Evolutionary conservation across 2,329 filamentous ascomycete genomes (phyloP), one percentile per base, ranked within the genome.

Genomic region (Chrysosporium keratinophilum): DNA sequence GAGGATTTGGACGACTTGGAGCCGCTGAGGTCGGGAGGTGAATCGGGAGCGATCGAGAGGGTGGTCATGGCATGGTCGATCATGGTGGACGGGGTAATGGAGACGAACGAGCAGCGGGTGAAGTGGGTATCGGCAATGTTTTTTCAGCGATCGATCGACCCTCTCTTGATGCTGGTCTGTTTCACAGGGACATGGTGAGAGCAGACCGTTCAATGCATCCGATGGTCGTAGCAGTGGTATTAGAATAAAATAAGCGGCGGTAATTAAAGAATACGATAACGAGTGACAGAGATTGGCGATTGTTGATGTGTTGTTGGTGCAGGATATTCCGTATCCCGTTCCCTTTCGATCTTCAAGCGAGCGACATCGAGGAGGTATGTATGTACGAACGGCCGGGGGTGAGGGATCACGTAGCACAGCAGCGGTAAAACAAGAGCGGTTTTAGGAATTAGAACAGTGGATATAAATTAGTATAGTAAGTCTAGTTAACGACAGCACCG

Each of bases 1-100:
- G 88, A 94, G 28, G 88, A 89, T 71, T 93, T 94, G 60, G 88
- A 95, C 58, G 88, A 93, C 70, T 91, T 94, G 57, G 88, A 94
- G 61, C 78, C 79, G 58, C 85, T 88, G 72, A 95, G 82, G 63
- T 88, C 87, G 57, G 85, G 85, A 55, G 85, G 85, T 60, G 85
- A 88, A 67, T 78, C 80, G 45, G 84, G 83, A 56, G 70, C 74
- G 54, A 71, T 74, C 65, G 65, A 67, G 53, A 72, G 64, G 54
- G 71, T 67, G 64, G 70, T 74, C 65, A 69, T 39, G 49, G 17
- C 43, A 52, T 52, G 39, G 37, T 52, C 43, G 12, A 52, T 4
- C 50, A 52, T 52, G 5, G 23, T 52, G 50, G 19, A 37, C n/a
- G 11, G 37, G 39, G 33, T 43, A 34, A 44, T 31, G 17, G n/a